These are phyloP conservation scores for Lentinula boryana DNA, from an alignment of 768 basidiomycete genomes.

Conservation along the genomic window DNA sequence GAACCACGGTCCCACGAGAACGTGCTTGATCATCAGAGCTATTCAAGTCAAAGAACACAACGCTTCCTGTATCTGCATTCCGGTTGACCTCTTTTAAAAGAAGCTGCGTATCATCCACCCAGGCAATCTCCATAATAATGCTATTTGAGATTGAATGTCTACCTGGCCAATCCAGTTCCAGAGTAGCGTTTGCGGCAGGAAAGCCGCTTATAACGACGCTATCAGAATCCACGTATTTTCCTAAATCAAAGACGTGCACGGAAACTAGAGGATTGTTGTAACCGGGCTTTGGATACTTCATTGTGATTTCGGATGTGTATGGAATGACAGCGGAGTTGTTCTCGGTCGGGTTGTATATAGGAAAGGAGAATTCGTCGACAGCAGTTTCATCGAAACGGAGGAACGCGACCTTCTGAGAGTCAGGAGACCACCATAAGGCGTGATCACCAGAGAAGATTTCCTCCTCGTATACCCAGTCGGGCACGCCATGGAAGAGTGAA, in stretches of 20 bases:
- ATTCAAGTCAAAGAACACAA: conserved; percentile 66
- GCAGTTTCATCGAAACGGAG: conserved; percentile 82
- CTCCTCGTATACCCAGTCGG: conserved; percentile 98
- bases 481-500: conserved; percentile 88
- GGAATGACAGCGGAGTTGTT: conserved; percentile 68
- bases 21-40: conserved; percentile 19
- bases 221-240: conserved; percentile 33
- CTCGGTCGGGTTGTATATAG: conserved; percentile 84
- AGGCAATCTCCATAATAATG: conserved; percentile 77
- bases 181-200: conserved; percentile 35
- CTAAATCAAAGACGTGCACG: conserved; percentile 78
- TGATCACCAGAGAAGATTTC: conserved; percentile 72
- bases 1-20: conserved; percentile 50
- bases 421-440: conserved; percentile 91
- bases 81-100: conserved; percentile 86
- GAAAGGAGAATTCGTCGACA: conserved; percentile 83
- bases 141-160: conserved; percentile 55
- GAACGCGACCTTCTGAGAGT: conserved; percentile 72
- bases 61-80: conserved; percentile 73
- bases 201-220: conserved; percentile 20
- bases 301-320: conserved; percentile 68
- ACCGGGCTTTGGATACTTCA: conserved; percentile 86
- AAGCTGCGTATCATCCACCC: conserved; percentile 74
- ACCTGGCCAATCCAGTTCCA: conserved; percentile 62
- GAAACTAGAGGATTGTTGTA: conserved; percentile 84